phyloP scores from a whole-genome alignment of 2,329 filamentous ascomycete species.

The Neofusicoccum ribis region DNA sequence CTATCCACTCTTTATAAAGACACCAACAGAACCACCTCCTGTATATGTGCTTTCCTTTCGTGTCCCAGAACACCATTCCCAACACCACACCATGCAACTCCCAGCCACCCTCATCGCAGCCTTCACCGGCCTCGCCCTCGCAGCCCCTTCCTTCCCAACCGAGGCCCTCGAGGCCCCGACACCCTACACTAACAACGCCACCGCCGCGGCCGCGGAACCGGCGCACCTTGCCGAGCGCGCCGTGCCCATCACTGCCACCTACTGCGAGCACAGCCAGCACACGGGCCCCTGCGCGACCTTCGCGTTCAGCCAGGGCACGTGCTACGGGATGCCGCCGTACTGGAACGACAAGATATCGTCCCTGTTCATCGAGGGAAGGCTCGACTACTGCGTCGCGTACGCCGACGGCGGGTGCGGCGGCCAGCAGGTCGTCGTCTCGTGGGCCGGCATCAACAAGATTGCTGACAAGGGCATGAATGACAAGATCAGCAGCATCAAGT shows the following conservation, averaged over 20 bases:
- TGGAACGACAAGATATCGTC: not conserved
- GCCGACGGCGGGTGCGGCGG: not conserved
- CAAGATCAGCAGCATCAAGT: not conserved
- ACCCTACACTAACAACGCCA: not conserved
- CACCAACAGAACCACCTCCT: not conserved
- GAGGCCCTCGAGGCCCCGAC: not conserved
- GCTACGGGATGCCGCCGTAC: not conserved
- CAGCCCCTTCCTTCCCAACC: not conserved
- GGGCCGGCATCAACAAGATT: not conserved
- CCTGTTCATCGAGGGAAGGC: not conserved
- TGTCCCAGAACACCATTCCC: not conserved
- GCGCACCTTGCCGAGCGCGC: not conserved
- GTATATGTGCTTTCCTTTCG: not conserved
- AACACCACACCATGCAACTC: not conserved
- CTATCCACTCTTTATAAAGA: not conserved
- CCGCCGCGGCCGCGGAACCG: not conserved
- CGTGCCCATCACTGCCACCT: not conserved
- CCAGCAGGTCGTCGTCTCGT: not conserved
- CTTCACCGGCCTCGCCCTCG: not conserved
- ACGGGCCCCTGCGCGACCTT: not conserved
- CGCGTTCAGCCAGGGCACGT: not conserved
- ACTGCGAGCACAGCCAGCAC: not conserved
- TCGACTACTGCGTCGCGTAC: not conserved
- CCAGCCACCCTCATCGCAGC: not conserved
- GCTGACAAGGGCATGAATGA: not conserved